These are phyloP conservation scores for Gaultheria prostrata DNA, from an alignment of 148 eudicot genomes.

Conservation along the genomic window DNA sequence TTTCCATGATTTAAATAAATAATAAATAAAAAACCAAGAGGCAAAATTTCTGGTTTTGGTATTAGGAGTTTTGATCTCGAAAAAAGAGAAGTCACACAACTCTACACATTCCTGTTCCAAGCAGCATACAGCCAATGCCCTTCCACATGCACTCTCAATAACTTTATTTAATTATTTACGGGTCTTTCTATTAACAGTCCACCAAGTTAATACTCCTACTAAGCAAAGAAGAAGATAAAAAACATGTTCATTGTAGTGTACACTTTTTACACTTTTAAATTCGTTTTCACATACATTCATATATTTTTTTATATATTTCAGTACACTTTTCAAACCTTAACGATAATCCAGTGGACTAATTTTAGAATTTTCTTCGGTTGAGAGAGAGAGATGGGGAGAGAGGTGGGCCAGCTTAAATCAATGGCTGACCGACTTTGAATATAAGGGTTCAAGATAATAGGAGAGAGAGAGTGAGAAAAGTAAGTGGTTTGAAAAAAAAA, in stretches of 20 bases:
- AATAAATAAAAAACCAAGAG: neutral
- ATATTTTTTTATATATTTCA: too few relatives aligned
- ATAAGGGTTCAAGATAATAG: constrained; percentile 21
- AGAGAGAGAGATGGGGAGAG: constrained; percentile 11
- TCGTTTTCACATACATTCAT: too few relatives aligned
- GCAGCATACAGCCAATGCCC: constrained; percentile 46
- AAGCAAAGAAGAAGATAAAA: too few relatives aligned
- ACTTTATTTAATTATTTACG: neutral
- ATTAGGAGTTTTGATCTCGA: constrained; percentile 25
- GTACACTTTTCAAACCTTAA: too few relatives aligned
- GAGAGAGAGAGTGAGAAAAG: constrained; percentile 22
- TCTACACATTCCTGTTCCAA: constrained; percentile 58
- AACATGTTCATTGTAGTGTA: too few relatives aligned
- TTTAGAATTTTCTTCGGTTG: neutral
- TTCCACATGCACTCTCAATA: constrained; percentile 17
- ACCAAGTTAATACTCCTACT: too few relatives aligned
- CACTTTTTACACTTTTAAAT: too few relatives aligned
- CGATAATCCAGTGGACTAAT: too few relatives aligned
- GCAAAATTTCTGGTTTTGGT: constrained; percentile 10
- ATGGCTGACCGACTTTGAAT: constrained; percentile 45
- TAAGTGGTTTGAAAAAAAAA: constrained; percentile 11
- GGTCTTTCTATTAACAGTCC: too few relatives aligned
- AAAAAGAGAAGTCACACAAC: constrained; percentile 38
- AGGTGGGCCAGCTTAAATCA: constrained; percentile 29
- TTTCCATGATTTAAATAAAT: neutral